Evolutionary conservation across 192 early-diverging fungal genomes (phyloP).

Genomic region (Backusella luteola): DNA sequence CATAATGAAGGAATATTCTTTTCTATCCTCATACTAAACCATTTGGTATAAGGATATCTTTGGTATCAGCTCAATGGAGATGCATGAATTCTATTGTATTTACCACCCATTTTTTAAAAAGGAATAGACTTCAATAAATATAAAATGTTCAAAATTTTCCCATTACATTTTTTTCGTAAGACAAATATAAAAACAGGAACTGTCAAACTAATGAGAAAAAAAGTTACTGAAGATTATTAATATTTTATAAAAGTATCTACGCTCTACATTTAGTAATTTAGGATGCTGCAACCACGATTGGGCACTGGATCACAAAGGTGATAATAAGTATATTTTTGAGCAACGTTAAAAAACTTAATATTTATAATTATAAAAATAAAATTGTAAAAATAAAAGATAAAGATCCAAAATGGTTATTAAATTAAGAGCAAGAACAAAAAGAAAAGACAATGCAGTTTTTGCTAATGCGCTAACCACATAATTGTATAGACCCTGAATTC

Average conservation of each 20-base stretch:
- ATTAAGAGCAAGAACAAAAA: background rate
- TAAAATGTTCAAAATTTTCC: background rate
- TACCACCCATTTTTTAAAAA: background rate
- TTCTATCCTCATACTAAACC: background rate
- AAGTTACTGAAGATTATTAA: background rate
- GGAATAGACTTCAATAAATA: background rate
- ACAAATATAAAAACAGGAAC: background rate
- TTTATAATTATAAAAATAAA: background rate
- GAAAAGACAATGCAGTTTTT: background rate
- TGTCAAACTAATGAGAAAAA: conserved; percentile 3
- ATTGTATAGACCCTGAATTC: background rate
- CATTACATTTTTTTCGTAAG: background rate
- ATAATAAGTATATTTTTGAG: conserved; percentile 6
- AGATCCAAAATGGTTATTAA: background rate
- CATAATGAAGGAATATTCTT: background rate
- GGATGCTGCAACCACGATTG: background rate
- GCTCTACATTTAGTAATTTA: background rate
- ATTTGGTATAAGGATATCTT: background rate
- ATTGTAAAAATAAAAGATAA: background rate
- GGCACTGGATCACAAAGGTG: background rate
- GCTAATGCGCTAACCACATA: background rate
- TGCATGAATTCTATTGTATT: background rate
- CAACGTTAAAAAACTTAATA: conserved; percentile 1
- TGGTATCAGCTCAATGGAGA: background rate
- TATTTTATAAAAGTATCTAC: background rate